phyloP scores from a whole-genome alignment of 2,329 filamentous ascomycete genomes.

The Penicillium expansum region DNA sequence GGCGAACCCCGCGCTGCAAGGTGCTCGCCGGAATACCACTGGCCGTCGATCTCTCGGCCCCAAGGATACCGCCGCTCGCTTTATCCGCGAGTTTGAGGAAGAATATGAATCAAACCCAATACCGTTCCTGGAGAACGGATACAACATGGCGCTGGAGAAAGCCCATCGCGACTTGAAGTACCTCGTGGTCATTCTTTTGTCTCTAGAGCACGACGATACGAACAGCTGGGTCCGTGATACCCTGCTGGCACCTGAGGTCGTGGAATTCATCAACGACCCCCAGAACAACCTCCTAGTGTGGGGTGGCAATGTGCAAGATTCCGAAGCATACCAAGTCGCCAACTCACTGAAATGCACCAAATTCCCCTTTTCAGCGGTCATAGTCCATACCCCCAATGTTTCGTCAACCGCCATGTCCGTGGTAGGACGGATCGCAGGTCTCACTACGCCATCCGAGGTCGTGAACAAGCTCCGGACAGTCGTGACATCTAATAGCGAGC shows the following conservation, averaged over 20 bases:
- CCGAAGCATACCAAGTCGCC: constrained; percentile 92
- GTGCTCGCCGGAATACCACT: constrained; percentile 56
- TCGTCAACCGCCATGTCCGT: constrained; percentile 88
- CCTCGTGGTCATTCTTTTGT: constrained; percentile 80
- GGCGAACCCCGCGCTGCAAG: constrained; percentile 50
- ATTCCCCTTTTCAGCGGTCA: constrained; percentile 82
- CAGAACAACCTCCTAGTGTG: constrained; percentile 80
- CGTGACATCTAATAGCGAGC: constrained; percentile 71
- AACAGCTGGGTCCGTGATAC: constrained; percentile 77
- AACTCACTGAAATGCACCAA: constrained; percentile 83
- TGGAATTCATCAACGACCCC: constrained; percentile 70
- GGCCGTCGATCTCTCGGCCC: constrained; percentile 76
- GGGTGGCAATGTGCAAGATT: constrained; percentile 89
- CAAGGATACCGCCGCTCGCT: constrained; percentile 81
- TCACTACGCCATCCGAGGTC: constrained; percentile 67
- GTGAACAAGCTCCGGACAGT: constrained; percentile 70
- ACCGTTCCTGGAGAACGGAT: constrained; percentile 81
- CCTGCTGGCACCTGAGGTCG: constrained; percentile 71
- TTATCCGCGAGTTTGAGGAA: constrained; percentile 92
- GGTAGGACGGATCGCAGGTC: constrained; percentile 72
- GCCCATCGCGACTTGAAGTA: constrained; percentile 92
- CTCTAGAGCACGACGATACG: constrained; percentile 93
- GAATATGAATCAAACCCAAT: constrained; percentile 70
- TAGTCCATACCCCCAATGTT: constrained; percentile 82
- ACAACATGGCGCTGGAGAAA: constrained; percentile 84